These are phyloP conservation scores for Botryotinia globosa DNA, from an alignment of 2,329 filamentous ascomycete genomes.

Conservation along the genomic window DNA sequence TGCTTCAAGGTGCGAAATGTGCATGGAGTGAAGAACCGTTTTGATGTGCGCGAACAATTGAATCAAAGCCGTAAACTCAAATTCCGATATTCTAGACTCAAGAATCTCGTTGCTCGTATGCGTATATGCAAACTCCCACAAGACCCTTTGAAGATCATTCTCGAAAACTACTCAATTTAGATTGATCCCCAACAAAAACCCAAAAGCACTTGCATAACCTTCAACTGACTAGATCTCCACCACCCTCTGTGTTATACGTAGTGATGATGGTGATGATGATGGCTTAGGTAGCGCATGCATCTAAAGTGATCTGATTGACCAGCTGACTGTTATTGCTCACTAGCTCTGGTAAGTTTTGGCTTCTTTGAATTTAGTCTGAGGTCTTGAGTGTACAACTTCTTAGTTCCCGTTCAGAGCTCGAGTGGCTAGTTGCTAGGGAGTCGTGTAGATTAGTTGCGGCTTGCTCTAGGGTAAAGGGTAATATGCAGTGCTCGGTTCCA, in stretches of 20 bases:
- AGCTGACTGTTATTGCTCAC: slow-evolving; percentile 3
- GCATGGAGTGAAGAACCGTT: not conserved
- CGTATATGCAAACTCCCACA: not conserved
- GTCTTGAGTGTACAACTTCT: slow-evolving; percentile 3
- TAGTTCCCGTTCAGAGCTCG: not conserved
- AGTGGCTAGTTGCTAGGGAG: not conserved
- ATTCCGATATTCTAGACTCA: not conserved
- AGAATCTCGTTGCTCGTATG: not conserved
- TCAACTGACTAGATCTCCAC: not conserved
- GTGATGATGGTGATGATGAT: slow-evolving; percentile 2
- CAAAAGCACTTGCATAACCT: not conserved
- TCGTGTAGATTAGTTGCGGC: slow-evolving; percentile 5
- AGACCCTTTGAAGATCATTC: not conserved
- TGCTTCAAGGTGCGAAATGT: not conserved
- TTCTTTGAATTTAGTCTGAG: not conserved
- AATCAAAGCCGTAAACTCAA: not conserved
- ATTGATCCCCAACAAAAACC: not conserved
- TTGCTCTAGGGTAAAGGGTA: not conserved
- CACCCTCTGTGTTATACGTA: not conserved
- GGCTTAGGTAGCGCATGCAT: slow-evolving; percentile 5
- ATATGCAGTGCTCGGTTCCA: not conserved
- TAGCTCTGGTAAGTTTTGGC: not conserved
- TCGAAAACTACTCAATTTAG: not conserved
- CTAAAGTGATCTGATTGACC: slow-evolving; percentile 1
- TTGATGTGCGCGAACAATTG: not conserved